Conservation (phyloP, 176 grass and related monocot genomes). For the Rhynchospora breviuscula region DNA sequence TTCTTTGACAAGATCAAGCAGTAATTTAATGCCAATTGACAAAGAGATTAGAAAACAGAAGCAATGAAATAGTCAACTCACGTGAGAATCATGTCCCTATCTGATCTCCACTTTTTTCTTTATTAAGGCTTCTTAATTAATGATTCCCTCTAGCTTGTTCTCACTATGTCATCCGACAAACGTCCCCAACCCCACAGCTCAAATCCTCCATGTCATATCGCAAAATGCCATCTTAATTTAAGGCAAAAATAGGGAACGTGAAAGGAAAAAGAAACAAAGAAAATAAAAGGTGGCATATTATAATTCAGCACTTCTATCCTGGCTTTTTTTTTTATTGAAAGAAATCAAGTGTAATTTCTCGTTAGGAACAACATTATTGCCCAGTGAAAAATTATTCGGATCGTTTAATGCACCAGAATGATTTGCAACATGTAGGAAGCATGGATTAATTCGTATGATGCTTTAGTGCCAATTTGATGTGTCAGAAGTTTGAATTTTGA, state of each 20-base stretch:
- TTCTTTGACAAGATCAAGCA: neutral
- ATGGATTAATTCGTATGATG: no score
- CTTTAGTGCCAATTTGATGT: no score
- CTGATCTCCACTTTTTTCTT: neutral
- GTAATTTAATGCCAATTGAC: neutral
- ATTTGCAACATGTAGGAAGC: no score
- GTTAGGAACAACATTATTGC: no score
- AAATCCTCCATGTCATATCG: constrained; percentile 4
- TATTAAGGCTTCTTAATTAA: neutral
- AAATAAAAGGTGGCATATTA: neutral
- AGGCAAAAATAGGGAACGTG: neutral
- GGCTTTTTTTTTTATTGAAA: neutral
- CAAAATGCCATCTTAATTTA: neutral
- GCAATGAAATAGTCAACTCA: neutral
- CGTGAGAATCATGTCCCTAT: neutral
- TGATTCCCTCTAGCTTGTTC: neutral
- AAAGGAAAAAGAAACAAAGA: neutral
- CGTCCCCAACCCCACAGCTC: constrained; percentile 1
- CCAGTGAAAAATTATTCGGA: no score
- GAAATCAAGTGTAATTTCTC: no score
- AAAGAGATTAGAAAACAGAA: neutral
- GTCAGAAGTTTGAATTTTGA: no score
- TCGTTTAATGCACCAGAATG: no score
- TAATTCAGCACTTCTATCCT: neutral
- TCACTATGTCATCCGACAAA: neutral